These are phyloP conservation scores for Cyamopsis tetragonoloba DNA, from an alignment of 306 rosid species.

Conservation along the genomic window DNA sequence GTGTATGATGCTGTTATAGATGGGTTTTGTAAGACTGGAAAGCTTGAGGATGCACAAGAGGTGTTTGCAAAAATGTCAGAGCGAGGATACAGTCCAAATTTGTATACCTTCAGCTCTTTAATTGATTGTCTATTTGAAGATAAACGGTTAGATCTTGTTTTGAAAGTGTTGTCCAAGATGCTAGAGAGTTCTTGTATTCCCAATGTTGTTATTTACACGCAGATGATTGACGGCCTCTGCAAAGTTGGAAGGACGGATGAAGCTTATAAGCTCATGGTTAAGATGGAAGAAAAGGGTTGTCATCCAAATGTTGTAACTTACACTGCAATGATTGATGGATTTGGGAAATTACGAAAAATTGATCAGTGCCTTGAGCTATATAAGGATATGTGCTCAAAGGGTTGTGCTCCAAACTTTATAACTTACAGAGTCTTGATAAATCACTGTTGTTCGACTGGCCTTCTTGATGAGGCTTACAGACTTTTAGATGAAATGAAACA, in stretches of 20 bases:
- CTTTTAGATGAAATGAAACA: slow-evolving; percentile 86
- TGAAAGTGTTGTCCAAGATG: slow-evolving; percentile 81
- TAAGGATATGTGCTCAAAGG: slow-evolving; percentile 70
- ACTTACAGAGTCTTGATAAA: slow-evolving; percentile 79
- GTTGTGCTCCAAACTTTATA: slow-evolving; percentile 84
- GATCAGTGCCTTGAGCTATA: slow-evolving; percentile 69
- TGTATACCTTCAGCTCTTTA: slow-evolving; percentile 79
- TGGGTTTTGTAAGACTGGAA: slow-evolving; percentile 80
- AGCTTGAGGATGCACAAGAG: slow-evolving; percentile 73
- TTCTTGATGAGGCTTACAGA: slow-evolving; percentile 66
- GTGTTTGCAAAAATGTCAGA: slow-evolving; percentile 76
- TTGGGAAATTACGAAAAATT: slow-evolving; percentile 65
- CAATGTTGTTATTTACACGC: slow-evolving; percentile 83
- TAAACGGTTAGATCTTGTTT: slow-evolving; percentile 66
- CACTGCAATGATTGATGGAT: slow-evolving; percentile 87
- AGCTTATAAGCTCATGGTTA: slow-evolving; percentile 75
- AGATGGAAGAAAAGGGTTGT: slow-evolving; percentile 84
- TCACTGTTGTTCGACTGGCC: slow-evolving; percentile 70
- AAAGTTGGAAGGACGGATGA: slow-evolving; percentile 73
- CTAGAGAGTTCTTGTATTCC: slow-evolving; percentile 71
- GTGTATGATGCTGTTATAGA: slow-evolving; percentile 82
- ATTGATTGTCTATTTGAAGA: slow-evolving; percentile 75
- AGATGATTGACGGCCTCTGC: slow-evolving; percentile 85
- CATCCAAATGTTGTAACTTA: slow-evolving; percentile 82
- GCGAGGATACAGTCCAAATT: slow-evolving; percentile 64